phyloP scores from a whole-genome alignment of 2,329 filamentous ascomycete species.

The Bipolaris zeicola region DNA sequence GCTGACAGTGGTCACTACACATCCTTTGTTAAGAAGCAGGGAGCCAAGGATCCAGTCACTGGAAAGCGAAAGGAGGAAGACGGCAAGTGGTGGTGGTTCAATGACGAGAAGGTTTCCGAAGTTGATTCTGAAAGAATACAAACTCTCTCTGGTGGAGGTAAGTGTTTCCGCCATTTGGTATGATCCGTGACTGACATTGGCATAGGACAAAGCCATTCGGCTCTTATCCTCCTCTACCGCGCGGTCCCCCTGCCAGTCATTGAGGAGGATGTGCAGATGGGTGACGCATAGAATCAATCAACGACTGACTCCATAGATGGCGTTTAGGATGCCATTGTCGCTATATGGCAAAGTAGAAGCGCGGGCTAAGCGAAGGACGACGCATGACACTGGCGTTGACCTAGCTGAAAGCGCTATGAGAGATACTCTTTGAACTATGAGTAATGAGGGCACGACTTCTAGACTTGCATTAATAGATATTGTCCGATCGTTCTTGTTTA shows the following conservation, averaged over 20 bases:
- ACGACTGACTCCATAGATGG: neutral
- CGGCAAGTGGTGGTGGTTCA: slow-evolving; percentile 99
- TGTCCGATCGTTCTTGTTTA: slow-evolving; percentile 3
- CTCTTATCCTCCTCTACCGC: slow-evolving; percentile 78
- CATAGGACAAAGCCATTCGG: slow-evolving; percentile 74
- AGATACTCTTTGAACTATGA: slow-evolving; percentile 15
- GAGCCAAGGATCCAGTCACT: slow-evolving; percentile 71
- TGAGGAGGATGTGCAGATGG: slow-evolving; percentile 52
- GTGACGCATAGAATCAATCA: slow-evolving; percentile 22
- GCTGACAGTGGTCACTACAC: slow-evolving; percentile 99
- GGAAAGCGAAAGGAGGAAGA: slow-evolving; percentile 82
- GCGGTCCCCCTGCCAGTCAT: slow-evolving; percentile 71
- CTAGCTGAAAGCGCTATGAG: slow-evolving; percentile 26
- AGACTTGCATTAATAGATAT: slow-evolving; percentile 16
- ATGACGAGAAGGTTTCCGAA: slow-evolving; percentile 95
- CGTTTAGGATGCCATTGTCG: neutral
- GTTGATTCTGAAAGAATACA: slow-evolving; percentile 91
- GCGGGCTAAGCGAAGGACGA: slow-evolving; percentile 10
- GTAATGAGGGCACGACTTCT: slow-evolving; percentile 27
- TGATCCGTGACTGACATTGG: slow-evolving; percentile 20
- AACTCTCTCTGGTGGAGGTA: slow-evolving; percentile 83
- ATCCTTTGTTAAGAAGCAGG: slow-evolving; percentile 93
- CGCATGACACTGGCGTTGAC: slow-evolving; percentile 39
- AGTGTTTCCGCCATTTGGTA: slow-evolving; percentile 30
- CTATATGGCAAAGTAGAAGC: neutral